Percentiles rank a stretch among this genome's conserved stretches.
Conservation (phyloP, 768 basidiomycete genomes). For the Tremella yokohamensis region DNA sequence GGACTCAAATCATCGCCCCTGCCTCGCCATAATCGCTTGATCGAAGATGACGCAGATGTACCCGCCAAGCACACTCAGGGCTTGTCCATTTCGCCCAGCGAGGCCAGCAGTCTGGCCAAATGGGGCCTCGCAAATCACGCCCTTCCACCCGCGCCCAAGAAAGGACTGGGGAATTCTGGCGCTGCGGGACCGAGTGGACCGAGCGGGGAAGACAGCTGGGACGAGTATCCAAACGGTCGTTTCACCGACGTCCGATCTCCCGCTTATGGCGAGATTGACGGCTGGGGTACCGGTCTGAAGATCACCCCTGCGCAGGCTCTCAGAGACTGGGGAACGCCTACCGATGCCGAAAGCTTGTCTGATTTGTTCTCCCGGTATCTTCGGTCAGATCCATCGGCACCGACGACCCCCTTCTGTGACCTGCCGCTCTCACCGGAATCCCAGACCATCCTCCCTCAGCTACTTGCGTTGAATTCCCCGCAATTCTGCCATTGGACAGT, state of each 20-base stretch:
- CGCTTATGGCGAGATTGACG: conserved; percentile 53
- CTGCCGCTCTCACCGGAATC: conserved; percentile 79
- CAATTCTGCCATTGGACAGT: conserved; percentile 86
- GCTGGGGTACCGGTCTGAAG: conserved; percentile 51
- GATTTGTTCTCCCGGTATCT: conserved; percentile 76
- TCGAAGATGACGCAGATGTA: conserved; percentile 40
- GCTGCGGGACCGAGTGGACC: conserved; percentile 26
- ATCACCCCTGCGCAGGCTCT: conserved; percentile 59
- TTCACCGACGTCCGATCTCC: conserved; percentile 52
- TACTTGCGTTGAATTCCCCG: conserved; percentile 67
- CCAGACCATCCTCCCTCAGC: conserved; percentile 67
- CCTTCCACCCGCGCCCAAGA: conserved; percentile 37
- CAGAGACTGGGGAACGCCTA: conserved; percentile 73
- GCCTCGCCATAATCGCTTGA: conserved; percentile 45
- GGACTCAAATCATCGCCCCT: conserved; percentile 42
- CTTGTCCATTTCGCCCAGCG: conserved; percentile 55
- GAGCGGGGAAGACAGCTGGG: conserved; percentile 49
- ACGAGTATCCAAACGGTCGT: conserved; percentile 52
- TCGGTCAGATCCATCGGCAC: conserved; percentile 61
- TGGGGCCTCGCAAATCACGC: conserved; percentile 43
- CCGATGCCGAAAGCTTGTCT: conserved; percentile 65
- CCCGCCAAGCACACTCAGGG: conserved; percentile 10
- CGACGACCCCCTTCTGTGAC: conserved; percentile 83
- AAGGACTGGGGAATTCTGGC: conserved; percentile 33
- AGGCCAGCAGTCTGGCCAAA: conserved; percentile 44